Conservation (phyloP, 495 filamentous ascomycete genomes). For the Annulohypoxylon maeteangense region DNA sequence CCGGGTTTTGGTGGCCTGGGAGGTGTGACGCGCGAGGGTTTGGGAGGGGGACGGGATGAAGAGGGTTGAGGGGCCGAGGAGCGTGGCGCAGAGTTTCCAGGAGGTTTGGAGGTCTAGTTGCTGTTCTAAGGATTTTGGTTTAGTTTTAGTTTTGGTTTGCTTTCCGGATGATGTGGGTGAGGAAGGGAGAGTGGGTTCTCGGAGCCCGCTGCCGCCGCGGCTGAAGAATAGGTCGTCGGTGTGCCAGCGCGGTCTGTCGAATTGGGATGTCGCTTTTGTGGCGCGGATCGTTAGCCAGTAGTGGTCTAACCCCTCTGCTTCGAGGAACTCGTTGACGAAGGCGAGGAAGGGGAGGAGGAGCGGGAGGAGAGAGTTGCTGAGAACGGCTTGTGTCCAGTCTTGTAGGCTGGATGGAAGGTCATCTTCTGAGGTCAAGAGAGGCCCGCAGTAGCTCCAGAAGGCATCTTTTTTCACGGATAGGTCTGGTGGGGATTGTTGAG, state of each 20-base stretch:
- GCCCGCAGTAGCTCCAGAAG: conserved; percentile 50
- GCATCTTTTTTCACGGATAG: conserved; percentile 38
- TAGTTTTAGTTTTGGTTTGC: background rate
- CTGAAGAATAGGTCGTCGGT: conserved; percentile 52
- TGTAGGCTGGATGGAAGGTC: conserved; percentile 41
- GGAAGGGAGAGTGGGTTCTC: background rate
- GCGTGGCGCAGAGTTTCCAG: conserved; percentile 52
- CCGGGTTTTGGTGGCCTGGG: conserved; percentile 23
- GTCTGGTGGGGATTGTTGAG: background rate
- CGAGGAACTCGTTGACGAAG: conserved; percentile 42
- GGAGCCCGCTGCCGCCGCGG: conserved; percentile 17
- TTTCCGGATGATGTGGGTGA: background rate
- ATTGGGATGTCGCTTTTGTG: conserved; percentile 46
- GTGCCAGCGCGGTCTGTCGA: conserved; percentile 50
- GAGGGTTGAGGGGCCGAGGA: conserved; percentile 48
- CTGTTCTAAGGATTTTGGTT: background rate
- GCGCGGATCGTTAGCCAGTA: conserved; percentile 53
- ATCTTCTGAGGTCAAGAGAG: conserved; percentile 26
- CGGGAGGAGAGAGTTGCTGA: conserved; percentile 35
- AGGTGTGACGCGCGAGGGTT: conserved; percentile 33
- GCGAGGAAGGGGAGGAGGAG: conserved; percentile 43
- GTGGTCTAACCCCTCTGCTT: conserved; percentile 37
- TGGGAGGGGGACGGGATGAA: conserved; percentile 43
- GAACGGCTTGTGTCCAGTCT: conserved; percentile 38
- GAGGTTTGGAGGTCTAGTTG: conserved; percentile 40